phyloP scores from a whole-genome alignment of 305 asterid genomes.

The Solanum aculeatissimum region DNA sequence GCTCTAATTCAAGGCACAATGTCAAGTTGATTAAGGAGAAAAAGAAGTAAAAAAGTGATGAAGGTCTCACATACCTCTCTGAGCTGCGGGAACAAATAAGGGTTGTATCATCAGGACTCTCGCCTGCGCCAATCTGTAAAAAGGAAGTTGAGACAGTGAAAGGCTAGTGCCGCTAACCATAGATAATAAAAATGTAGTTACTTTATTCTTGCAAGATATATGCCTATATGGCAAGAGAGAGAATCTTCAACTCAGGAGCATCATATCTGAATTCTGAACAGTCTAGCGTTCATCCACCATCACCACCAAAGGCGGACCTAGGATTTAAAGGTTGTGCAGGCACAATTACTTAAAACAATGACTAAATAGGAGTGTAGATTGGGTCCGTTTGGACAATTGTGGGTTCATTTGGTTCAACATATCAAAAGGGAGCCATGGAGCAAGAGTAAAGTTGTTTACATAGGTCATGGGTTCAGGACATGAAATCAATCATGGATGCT shows the following conservation, averaged over 20 bases:
- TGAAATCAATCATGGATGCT: background rate
- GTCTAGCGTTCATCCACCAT: background rate
- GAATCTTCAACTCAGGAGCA: background rate
- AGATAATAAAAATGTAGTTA: background rate
- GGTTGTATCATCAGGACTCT: constrained; percentile 83
- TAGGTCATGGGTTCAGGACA: background rate
- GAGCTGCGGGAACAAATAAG: constrained; percentile 75
- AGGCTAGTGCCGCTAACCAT: background rate
- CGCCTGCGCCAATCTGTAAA: constrained; percentile 84
- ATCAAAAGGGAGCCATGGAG: background rate
- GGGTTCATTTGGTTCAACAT: background rate
- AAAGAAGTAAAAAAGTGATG: background rate
- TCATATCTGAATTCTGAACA: background rate
- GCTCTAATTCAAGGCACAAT: background rate
- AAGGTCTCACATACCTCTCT: constrained; percentile 59
- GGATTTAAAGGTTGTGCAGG: background rate
- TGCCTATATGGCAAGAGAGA: background rate
- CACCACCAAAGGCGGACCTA: background rate
- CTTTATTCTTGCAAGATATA: background rate
- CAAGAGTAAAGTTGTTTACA: background rate
- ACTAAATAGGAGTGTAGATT: background rate
- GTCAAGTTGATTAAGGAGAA: background rate
- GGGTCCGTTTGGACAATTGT: background rate
- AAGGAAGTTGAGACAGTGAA: constrained; percentile 9
- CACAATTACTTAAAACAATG: background rate